These are phyloP conservation scores for Aspergillus sp. DNA, from an alignment of 2,329 filamentous ascomycete species.

Conservation along the genomic window DNA sequence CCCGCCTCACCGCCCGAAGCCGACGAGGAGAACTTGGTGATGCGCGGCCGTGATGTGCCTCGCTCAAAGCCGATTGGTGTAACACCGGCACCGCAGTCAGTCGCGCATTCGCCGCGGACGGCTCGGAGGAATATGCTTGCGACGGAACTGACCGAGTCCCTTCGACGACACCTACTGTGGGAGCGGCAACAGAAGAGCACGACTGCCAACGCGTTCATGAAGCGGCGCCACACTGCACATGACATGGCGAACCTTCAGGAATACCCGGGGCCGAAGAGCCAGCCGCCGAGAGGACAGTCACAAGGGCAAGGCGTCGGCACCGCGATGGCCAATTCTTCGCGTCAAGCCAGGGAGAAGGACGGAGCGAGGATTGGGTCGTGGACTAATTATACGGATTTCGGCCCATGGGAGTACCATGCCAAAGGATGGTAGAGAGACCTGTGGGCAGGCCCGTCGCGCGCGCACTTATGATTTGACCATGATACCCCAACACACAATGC, in stretches of 20 bases:
- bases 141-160: conserved; percentile 85
- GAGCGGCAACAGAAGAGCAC: conserved; percentile 91
- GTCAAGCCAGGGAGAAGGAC: conserved; percentile 46
- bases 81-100: conserved; percentile 58
- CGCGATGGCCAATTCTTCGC: conserved; percentile 18
- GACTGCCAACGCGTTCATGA: conserved; percentile 77
- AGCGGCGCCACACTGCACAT: conserved; percentile 81
- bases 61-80: conserved; percentile 74
- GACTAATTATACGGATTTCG: conserved; percentile 79
- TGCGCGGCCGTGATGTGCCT: conserved; percentile 53
- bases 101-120: conserved; percentile 78
- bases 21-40: conserved; percentile 53
- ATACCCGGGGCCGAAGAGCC: conserved; percentile 57
- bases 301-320: conserved; percentile 14
- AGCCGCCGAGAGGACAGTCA: conserved; percentile 34
- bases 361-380: conserved; percentile 60
- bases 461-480: conserved; percentile 10
- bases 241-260: conserved; percentile 83
- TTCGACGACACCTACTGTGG: conserved; percentile 85
- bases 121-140: conserved; percentile 92
- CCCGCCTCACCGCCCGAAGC: conserved; percentile 51
- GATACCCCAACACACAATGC: conserved; percentile 12
- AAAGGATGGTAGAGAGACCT: conserved; percentile 61
- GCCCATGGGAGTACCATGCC: conserved; percentile 73
- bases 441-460: not conserved